These are phyloP conservation scores for Dissophora ornata DNA, from an alignment of 192 early-diverging fungal species.

Conservation along the genomic window DNA sequence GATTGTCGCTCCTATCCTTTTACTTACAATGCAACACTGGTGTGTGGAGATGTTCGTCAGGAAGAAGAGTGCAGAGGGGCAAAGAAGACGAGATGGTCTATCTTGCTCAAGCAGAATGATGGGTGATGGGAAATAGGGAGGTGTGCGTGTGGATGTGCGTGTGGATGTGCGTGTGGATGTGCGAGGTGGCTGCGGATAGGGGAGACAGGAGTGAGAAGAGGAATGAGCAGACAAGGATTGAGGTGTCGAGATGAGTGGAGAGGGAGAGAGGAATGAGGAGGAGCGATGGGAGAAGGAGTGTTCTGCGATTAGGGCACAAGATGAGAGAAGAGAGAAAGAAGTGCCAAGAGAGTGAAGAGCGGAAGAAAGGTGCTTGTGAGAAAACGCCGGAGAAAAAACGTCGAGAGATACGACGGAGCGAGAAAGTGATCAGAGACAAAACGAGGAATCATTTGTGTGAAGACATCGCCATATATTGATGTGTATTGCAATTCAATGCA, in stretches of 20 bases:
- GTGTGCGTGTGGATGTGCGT: too few species aligned
- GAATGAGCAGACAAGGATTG: background rate
- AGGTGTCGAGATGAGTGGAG: background rate
- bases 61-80: too few species aligned
- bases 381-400: conserved; percentile 30
- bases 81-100: too few species aligned
- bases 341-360: background rate
- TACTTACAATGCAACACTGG: too few species aligned
- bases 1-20: too few species aligned
- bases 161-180: conserved; percentile 4
- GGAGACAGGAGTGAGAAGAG: background rate
- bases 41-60: too few species aligned
- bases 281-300: background rate
- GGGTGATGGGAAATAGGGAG: too few species aligned
- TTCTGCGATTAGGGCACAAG: background rate
- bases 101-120: too few species aligned
- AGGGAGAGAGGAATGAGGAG: background rate
- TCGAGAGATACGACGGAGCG: background rate
- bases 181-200: background rate
- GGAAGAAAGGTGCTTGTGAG: background rate
- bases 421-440: background rate
- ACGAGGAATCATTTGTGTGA: too few species aligned
- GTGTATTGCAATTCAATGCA: too few species aligned
- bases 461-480: too few species aligned
- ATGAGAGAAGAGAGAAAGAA: conserved; percentile 9